phyloP scores from a whole-genome alignment of 2,329 filamentous ascomycete genomes.

The Didymella pinodella region DNA sequence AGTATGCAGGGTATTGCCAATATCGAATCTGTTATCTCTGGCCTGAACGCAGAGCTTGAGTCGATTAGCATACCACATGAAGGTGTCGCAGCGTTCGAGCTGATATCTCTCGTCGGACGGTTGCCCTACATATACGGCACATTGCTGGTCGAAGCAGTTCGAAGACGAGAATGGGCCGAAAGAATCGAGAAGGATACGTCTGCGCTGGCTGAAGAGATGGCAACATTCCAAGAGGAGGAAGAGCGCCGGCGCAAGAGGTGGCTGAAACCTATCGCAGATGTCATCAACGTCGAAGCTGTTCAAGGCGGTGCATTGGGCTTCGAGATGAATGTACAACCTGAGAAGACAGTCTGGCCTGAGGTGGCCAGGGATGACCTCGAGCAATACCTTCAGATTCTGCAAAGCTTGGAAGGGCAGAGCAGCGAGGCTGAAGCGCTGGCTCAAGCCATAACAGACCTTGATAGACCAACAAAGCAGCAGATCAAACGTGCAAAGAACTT shows the following conservation, averaged over 20 bases:
- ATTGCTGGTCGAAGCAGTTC: conserved; percentile 83
- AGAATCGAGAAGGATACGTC: conserved; percentile 89
- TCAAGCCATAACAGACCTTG: conserved; percentile 80
- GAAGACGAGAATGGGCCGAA: conserved; percentile 86
- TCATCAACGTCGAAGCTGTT: conserved; percentile 70
- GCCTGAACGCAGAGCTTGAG: conserved; percentile 75
- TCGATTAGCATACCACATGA: conserved; percentile 76
- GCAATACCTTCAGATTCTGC: conserved; percentile 73
- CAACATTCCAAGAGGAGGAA: conserved; percentile 90
- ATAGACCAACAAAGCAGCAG: conserved; percentile 84
- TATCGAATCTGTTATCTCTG: conserved; percentile 77
- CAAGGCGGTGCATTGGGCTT: conserved; percentile 77
- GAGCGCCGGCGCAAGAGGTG: conserved; percentile 86
- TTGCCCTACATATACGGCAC: conserved; percentile 91
- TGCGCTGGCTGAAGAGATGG: conserved; percentile 90
- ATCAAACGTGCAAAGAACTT: conserved; percentile 89
- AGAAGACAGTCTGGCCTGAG: conserved; percentile 81
- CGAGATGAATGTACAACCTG: conserved; percentile 83
- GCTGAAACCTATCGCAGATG: conserved; percentile 83
- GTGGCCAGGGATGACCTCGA: conserved; percentile 79
- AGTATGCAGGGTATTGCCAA: conserved; percentile 85
- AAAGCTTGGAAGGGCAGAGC: conserved; percentile 70
- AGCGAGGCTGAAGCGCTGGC: conserved; percentile 74
- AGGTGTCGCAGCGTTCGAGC: conserved; percentile 80
- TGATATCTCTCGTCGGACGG: conserved; percentile 79